Evolutionary conservation across 139 green algal species (phyloP).

Genomic region (Parachlorella kessleri): DNA sequence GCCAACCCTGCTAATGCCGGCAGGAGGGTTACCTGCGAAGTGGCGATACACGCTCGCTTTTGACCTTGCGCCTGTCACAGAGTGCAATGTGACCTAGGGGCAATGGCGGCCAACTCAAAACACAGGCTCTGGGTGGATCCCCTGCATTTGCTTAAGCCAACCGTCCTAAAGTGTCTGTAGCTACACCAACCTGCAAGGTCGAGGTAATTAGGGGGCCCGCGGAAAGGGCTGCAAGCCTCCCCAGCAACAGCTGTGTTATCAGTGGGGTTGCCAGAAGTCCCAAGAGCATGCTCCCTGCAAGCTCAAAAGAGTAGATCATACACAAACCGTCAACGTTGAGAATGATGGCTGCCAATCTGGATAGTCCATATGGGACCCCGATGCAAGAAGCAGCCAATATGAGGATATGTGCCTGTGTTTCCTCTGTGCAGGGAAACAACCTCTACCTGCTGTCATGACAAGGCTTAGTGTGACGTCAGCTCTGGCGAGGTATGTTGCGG

Average conservation of each 20-base stretch:
- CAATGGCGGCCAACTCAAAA: neutral
- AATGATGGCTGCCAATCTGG: no score
- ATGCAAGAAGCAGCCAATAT: neutral
- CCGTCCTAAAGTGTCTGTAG: neutral
- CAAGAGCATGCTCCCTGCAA: slow-evolving; percentile 28
- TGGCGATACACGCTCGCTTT: neutral
- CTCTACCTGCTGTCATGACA: slow-evolving; percentile 32
- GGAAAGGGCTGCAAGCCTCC: slow-evolving; percentile 76
- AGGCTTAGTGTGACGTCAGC: slow-evolving; percentile 47
- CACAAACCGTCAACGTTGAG: no score
- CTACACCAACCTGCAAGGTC: slow-evolving; percentile 51
- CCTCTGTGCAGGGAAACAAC: slow-evolving; percentile 46
- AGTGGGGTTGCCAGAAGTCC: slow-evolving; percentile 73
- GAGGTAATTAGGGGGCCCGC: slow-evolving; percentile 61
- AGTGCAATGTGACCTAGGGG: neutral
- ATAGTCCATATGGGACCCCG: neutral
- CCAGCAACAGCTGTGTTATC: slow-evolving; percentile 70
- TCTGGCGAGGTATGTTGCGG: slow-evolving; percentile 75
- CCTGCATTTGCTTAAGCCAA: neutral
- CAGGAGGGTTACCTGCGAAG: slow-evolving; percentile 72
- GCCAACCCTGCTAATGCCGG: slow-evolving; percentile 68
- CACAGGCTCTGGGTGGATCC: no score
- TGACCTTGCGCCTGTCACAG: neutral
- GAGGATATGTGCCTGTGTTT: neutral
- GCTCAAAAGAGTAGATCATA: neutral